phyloP scores from a whole-genome alignment of 805 yeast species.

The Candida nanaspora region DNA sequence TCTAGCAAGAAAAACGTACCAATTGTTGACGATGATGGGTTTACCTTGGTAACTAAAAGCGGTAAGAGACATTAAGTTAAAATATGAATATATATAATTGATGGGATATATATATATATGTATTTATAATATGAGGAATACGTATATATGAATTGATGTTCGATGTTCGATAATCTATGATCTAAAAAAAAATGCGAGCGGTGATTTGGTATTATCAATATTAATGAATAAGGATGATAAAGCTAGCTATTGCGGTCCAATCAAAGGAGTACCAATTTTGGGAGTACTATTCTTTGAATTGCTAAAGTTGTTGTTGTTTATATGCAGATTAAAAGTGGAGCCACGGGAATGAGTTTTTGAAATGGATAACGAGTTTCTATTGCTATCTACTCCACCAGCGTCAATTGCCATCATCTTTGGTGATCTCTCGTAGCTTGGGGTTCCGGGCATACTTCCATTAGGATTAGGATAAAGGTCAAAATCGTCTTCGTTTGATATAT shows the following conservation, averaged over 20 bases:
- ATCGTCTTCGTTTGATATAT: not conserved
- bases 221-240: not conserved
- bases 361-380: not conserved
- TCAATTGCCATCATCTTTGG: not conserved
- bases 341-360: not conserved
- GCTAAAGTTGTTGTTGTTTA: not conserved
- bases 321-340: not conserved
- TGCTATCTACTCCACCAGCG: not conserved
- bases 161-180: too few species aligned
- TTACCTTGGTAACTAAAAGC: slow-evolving; percentile 75
- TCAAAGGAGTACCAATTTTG: not conserved
- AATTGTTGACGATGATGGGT: slow-evolving; percentile 88
- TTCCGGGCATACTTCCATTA: not conserved
- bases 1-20: slow-evolving; percentile 26
- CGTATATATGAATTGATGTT: not conserved
- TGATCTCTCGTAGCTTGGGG: not conserved
- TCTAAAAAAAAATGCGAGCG: too few species aligned
- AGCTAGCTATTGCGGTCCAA: not conserved
- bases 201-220: too few species aligned
- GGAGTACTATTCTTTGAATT: not conserved
- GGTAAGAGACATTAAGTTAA: slow-evolving; percentile 38
- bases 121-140: not conserved
- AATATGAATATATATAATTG: not conserved
- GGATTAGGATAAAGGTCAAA: not conserved
- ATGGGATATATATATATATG: too few species aligned